Evolutionary conservation across 371 early-diverging fungal species (phyloP), one percentile per base, ranked within the genome.

Genomic region (Quaeritorhiza haematococci): DNA sequence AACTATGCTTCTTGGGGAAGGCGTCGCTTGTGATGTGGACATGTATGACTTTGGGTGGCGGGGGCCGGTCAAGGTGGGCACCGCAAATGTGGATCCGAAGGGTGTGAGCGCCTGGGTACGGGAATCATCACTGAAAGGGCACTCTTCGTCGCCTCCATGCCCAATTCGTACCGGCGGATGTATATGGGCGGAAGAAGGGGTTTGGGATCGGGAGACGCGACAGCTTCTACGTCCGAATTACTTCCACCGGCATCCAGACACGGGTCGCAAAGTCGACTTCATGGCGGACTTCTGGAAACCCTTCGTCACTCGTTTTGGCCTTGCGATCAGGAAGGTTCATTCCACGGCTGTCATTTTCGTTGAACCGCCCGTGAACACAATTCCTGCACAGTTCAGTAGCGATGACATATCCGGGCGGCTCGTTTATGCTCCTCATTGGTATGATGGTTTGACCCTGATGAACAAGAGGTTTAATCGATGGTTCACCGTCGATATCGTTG

Each of bases 361-460:
- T 1, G 90, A 86, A 52, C 73, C 73, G 49, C 88, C 90, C 0
- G 67, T 87, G n/a, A 84, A 86, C 15, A 81, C 80, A 50, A 80
- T 81, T 55, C 79, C 76, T 57, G 75, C 88, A 28, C 84, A 84
- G 42, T 30, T 27, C 47, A 33, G 5, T 21, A 13, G 23, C 4
- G 30, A 56, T 23, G 72, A 72, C 49, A 44, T 56, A 19, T 38
- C 46, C 8, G 73, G 76, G 13, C 76, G 79, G 19, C 64, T 89
- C 33, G 71, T 84, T 8, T 88, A 82, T 56, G 87, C 89, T 15
- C 89, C 89, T 28, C 87, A 89, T 63, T 87, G 87, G 86, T 89
- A 89, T 63, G 90, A 88, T 54, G 72, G 87, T 1, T 77, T 86
- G 44, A 82, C 85, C 30, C 69, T 88, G n/a, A 83, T 88, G 57